phyloP scores from a whole-genome alignment of 1,284 basidiomycete genomes.

The Neotropicomus parvogracilis region DNA sequence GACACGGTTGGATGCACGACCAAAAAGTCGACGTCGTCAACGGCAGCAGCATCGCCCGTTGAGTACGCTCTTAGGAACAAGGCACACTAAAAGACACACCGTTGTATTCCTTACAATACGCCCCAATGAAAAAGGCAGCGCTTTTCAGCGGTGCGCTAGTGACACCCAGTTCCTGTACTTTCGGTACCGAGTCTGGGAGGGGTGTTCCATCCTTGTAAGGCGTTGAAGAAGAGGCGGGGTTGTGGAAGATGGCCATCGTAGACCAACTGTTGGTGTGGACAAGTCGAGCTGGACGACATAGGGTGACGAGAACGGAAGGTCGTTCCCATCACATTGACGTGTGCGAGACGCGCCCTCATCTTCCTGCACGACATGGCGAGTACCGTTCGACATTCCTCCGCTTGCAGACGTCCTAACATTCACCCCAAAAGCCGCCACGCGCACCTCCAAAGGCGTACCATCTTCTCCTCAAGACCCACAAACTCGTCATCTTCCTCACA shows the following conservation, averaged over 20 bases:
- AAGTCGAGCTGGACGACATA: constrained; percentile 11
- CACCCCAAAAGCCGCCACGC: constrained; percentile 38
- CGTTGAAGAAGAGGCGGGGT: constrained; percentile 37
- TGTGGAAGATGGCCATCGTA: constrained; percentile 53
- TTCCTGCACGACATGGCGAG: constrained; percentile 24
- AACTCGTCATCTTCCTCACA: constrained; percentile 59
- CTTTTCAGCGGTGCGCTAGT: constrained; percentile 96
- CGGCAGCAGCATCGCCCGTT: neutral
- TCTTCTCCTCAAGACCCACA: constrained; percentile 66
- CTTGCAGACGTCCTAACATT: neutral
- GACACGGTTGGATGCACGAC: neutral
- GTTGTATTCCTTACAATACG: constrained; percentile 95
- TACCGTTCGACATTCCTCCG: neutral
- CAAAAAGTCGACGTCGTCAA: neutral
- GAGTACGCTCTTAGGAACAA: neutral
- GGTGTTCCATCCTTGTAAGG: constrained; percentile 72
- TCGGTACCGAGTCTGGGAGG: constrained; percentile 70
- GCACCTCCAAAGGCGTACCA: constrained; percentile 56
- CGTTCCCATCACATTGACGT: constrained; percentile 18
- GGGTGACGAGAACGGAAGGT: constrained; percentile 24
- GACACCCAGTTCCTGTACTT: constrained; percentile 86
- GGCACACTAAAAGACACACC: constrained; percentile 51
- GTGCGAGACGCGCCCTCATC: neutral
- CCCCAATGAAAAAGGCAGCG: constrained; percentile 96
- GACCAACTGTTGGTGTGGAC: neutral